Conservation (phyloP, 768 basidiomycete genomes). For the Suillus tomentosus region DNA sequence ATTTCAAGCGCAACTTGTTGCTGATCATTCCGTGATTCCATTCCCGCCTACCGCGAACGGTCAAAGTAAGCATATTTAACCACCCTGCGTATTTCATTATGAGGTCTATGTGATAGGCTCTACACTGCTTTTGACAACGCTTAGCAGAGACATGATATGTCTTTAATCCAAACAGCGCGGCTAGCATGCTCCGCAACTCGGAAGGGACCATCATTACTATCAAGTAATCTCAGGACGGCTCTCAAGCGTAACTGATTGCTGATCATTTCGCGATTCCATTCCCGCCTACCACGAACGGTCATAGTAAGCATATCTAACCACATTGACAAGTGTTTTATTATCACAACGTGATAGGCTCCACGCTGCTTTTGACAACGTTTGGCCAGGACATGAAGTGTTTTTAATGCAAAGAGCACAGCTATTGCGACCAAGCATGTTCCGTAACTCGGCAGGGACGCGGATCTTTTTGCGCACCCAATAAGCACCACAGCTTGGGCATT, state of each 20-base stretch:
- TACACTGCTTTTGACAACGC: too few species aligned
- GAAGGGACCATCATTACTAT: neutral
- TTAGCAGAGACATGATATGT: too few species aligned
- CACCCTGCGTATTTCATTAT: too few species aligned
- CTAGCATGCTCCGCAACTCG: too few species aligned
- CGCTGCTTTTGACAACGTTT: neutral
- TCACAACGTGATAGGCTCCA: neutral
- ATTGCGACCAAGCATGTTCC: neutral
- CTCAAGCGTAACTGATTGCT: neutral
- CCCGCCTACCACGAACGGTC: neutral
- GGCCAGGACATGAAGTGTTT: slow-evolving; percentile 1
- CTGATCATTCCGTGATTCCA: neutral
- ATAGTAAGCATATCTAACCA: neutral
- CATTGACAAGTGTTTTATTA: neutral
- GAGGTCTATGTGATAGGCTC: too few species aligned
- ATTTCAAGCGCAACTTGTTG: neutral
- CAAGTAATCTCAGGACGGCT: neutral
- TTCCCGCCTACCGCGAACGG: neutral
- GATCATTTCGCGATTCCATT: slow-evolving; percentile 1
- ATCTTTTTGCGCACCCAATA: neutral
- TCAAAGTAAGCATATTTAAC: neutral
- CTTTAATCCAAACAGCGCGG: too few species aligned
- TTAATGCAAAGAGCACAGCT: slow-evolving; percentile 1
- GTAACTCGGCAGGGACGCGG: neutral
- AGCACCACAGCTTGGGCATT: neutral